These are phyloP conservation scores for Naganishia onofrii DNA, from an alignment of 768 basidiomycete species.

Conservation along the genomic window DNA sequence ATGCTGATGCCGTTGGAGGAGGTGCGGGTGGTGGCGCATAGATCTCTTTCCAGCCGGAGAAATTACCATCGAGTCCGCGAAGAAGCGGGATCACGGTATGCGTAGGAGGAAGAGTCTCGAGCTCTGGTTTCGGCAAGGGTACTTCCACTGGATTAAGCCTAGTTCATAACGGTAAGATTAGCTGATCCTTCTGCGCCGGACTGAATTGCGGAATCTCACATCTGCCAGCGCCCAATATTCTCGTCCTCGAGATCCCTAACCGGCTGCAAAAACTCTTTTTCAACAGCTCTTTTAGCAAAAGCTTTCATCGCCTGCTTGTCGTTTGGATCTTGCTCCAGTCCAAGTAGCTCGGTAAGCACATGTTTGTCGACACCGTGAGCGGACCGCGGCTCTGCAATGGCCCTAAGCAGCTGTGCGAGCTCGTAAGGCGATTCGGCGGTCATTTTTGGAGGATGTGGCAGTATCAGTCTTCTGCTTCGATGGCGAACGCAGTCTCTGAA, in stretches of 20 bases:
- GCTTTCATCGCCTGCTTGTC: slow-evolving; percentile 23
- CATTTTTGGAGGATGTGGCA: neutral
- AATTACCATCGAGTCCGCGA: slow-evolving; percentile 44
- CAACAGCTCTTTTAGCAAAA: slow-evolving; percentile 58
- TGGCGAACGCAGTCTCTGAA: no score
- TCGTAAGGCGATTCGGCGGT: slow-evolving; percentile 2
- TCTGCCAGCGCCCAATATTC: slow-evolving; percentile 77
- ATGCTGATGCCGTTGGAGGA: slow-evolving; percentile 60
- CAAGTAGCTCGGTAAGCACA: slow-evolving; percentile 13
- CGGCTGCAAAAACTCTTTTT: slow-evolving; percentile 71
- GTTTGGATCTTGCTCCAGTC: slow-evolving; percentile 9
- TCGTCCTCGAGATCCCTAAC: slow-evolving; percentile 65
- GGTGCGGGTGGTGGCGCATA: slow-evolving; percentile 28
- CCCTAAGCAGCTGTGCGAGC: slow-evolving; percentile 5
- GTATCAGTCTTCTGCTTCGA: no score
- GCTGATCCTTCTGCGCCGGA: neutral
- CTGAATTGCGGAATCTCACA: slow-evolving; percentile 57
- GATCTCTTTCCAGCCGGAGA: slow-evolving; percentile 36
- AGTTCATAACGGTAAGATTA: slow-evolving; percentile 12
- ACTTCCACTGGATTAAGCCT: slow-evolving; percentile 55
- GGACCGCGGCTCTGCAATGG: slow-evolving; percentile 16
- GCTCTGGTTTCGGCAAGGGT: slow-evolving; percentile 58
- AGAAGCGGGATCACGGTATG: slow-evolving; percentile 45
- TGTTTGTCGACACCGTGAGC: slow-evolving; percentile 15
- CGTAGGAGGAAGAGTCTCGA: slow-evolving; percentile 42